Evolutionary conservation across 257 asterid species (phyloP).

Genomic region (Ilex aquifolium): DNA sequence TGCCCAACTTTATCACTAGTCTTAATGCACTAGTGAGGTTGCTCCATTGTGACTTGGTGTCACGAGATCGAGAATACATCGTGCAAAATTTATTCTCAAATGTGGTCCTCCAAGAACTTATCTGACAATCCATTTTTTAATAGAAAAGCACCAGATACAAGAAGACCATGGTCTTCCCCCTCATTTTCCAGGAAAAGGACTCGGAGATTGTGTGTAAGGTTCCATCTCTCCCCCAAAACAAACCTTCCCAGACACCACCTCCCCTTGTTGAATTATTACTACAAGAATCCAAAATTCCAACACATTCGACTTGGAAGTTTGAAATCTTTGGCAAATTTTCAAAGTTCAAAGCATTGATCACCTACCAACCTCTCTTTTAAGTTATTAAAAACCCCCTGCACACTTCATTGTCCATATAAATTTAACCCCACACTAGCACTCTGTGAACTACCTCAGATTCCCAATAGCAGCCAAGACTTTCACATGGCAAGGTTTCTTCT

Average conservation of each 20-base stretch:
- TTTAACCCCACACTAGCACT: too few species aligned
- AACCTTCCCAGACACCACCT: constrained; percentile 18
- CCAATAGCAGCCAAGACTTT: not conserved
- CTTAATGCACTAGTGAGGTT: too few species aligned
- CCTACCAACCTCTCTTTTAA: not conserved
- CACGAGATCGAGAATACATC: too few species aligned
- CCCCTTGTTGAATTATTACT: constrained; percentile 9
- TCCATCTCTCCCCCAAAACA: not conserved
- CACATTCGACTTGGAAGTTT: constrained; percentile 3
- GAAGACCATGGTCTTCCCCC: constrained; percentile 9
- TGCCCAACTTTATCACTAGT: too few species aligned
- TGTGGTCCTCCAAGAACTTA: too few species aligned
- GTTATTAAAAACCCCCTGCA: too few species aligned
- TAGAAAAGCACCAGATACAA: too few species aligned
- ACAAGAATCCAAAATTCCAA: constrained; percentile 7
- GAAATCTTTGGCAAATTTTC: constrained; percentile 1
- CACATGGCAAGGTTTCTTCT: constrained; percentile 18
- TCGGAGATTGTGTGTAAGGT: too few species aligned
- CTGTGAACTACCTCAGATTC: not conserved
- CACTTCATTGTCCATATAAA: too few species aligned
- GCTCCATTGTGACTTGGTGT: too few species aligned
- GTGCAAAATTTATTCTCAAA: too few species aligned
- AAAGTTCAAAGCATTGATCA: constrained; percentile 1
- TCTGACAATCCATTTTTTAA: too few species aligned
- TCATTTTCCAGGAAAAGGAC: constrained; percentile 3